Evolutionary conservation across 208 protist genomes (phyloP), one percentile per base, ranked within the genome.

Genomic region (Leishmania tropica): DNA sequence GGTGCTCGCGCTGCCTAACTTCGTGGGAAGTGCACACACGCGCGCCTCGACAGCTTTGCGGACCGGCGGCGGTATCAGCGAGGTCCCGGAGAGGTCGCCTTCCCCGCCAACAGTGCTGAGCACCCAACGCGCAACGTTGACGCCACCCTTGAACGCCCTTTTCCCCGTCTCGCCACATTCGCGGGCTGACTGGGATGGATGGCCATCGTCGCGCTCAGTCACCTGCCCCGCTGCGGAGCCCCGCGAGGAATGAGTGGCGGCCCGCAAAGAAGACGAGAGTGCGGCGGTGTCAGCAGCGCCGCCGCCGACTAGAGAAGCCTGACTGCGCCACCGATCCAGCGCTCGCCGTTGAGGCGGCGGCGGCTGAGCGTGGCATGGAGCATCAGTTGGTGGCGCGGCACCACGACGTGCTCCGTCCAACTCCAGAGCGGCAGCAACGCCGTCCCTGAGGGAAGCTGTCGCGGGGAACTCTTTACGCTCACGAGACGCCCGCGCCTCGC

Each of bases 41-140:
- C 68, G 42, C 68, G 42, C 19, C 68, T 21, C 40, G 53, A 42
- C 17, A 76, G 48, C 48, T 54, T 47, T 48, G n/a, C 72, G n/a
- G 2, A 2, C 37, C 3, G 31, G n/a, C 24, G 58, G 37, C n/a
- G 81, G 71, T 5, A 56, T 67, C 24, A 65, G 76, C 47, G 77
- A 42, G 21, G 77, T 10, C 4, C 45, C 40, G 8, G 72, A 48
- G 53, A 79, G 13, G 64, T 82, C 78, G 53, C 53, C 60, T 35
- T 79, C 64, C 54, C 65, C 35, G 13, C 37, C 45, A 31, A 76
- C 35, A 31, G 82, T 82, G 3, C 47, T 35, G 13, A 60, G 78
- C 64, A 85, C 73, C 77, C 82, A 85, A 3, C 78, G 78, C 3
- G 81, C 78, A 62, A 75, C 51, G 78, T 85, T 58, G 6, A 85